Evolutionary conservation across 2,329 filamentous ascomycete species (phyloP).

Genomic region (Cercospora sp.): DNA sequence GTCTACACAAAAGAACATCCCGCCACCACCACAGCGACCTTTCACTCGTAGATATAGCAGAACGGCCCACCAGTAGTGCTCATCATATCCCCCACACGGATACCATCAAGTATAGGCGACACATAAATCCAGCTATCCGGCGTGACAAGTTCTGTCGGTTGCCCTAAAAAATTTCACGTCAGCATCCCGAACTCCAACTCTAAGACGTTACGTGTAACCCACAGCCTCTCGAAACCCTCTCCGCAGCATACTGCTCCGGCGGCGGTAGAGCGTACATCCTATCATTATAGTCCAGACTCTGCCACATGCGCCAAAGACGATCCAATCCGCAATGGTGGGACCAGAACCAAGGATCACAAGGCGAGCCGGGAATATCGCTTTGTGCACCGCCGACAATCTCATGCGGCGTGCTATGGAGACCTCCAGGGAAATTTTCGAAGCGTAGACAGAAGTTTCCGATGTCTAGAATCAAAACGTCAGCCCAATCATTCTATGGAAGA

Average conservation of each 20-base stretch:
- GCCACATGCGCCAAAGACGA: slow-evolving; percentile 5
- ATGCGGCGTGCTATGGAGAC: slow-evolving; percentile 17
- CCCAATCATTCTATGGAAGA: too few species aligned
- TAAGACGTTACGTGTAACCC: neutral
- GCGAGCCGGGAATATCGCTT: slow-evolving; percentile 47
- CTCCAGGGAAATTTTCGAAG: slow-evolving; percentile 16
- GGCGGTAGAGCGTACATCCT: neutral
- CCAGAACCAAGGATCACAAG: slow-evolving; percentile 44
- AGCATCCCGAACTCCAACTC: neutral
- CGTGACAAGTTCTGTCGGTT: neutral
- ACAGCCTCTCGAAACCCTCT: slow-evolving; percentile 3
- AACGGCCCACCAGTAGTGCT: slow-evolving; percentile 6
- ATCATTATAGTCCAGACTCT: slow-evolving; percentile 36
- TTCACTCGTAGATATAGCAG: slow-evolving; percentile 14
- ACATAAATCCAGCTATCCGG: slow-evolving; percentile 1
- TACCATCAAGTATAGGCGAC: neutral
- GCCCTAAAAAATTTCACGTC: neutral
- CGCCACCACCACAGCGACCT: neutral
- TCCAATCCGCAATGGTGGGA: slow-evolving; percentile 5
- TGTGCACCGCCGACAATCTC: slow-evolving; percentile 44
- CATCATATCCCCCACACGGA: slow-evolving; percentile 7
- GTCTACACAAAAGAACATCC: neutral
- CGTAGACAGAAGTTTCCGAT: slow-evolving; percentile 11
- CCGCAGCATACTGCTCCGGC: slow-evolving; percentile 4
- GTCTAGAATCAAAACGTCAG: neutral